Percentiles rank a stretch among this genome's conserved stretches.
Evolutionary conservation across 208 protist species (phyloP).

Genomic region (Acanthamoeba culbertsoni): DNA sequence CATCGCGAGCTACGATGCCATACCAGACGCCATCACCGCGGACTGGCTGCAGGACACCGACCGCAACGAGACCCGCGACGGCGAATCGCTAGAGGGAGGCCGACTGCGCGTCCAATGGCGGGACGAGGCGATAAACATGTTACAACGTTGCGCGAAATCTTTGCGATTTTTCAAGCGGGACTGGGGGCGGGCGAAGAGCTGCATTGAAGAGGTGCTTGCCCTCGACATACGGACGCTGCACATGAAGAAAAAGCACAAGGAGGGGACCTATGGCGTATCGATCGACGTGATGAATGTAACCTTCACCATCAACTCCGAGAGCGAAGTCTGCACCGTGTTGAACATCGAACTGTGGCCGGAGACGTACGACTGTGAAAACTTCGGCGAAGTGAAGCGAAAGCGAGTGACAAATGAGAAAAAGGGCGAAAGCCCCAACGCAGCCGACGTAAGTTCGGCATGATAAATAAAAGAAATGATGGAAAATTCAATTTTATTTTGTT

Average conservation of each 20-base stretch:
- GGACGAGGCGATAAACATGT: not conserved
- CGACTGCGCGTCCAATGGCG: not conserved
- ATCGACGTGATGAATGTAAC: conserved; percentile 18
- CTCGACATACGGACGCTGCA: conserved; percentile 21
- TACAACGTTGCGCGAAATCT: not conserved
- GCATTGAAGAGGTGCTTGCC: conserved; percentile 17
- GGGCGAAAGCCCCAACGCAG: too few species aligned
- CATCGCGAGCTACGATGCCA: conserved; percentile 65
- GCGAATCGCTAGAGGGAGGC: not conserved
- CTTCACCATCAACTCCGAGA: not conserved
- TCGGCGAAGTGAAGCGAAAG: not conserved
- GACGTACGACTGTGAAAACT: conserved; percentile 11
- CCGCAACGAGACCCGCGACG: not conserved
- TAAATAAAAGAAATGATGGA: too few species aligned
- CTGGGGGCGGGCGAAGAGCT: conserved; percentile 23
- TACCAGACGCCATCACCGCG: conserved; percentile 13
- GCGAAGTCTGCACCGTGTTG: not conserved
- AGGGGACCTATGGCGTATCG: not conserved
- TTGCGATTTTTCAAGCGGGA: not conserved
- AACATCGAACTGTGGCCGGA: conserved; percentile 17
- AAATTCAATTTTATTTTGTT: too few species aligned
- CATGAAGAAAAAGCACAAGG: conserved; percentile 26
- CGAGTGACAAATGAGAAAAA: too few species aligned
- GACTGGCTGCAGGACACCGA: not conserved
- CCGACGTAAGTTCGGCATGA: too few species aligned